Conservation (phyloP, 192 early-diverging fungal genomes). For the Umbelopsis ramanniana region DNA sequence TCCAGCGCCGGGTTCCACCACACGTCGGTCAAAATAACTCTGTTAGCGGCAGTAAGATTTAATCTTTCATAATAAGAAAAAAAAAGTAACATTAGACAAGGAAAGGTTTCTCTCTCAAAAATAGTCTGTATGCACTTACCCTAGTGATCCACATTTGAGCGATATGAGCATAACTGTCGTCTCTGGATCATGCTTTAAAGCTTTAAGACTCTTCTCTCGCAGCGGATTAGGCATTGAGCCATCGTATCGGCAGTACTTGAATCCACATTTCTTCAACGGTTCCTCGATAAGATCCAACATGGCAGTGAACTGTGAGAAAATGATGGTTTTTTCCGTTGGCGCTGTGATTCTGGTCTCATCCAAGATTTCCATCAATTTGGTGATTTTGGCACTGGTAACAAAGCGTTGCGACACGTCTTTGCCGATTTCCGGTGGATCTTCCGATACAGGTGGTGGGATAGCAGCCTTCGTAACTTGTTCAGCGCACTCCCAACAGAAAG, state of each 20-base stretch:
- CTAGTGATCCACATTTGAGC: conserved; percentile 45
- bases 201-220: conserved; percentile 63
- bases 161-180: conserved; percentile 65
- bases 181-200: conserved; percentile 66
- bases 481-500: conserved; percentile 26
- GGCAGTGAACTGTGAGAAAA: conserved; percentile 63
- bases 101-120: not conserved
- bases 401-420: conserved; percentile 27
- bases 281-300: conserved; percentile 56
- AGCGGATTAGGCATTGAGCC: conserved; percentile 39
- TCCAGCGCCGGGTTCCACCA: conserved; percentile 86
- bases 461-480: conserved; percentile 10
- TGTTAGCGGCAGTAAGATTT: conserved; percentile 74
- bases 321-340: conserved; percentile 61
- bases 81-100: conserved; percentile 52
- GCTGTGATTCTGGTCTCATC: conserved; percentile 42
- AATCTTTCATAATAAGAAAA: conserved; percentile 55
- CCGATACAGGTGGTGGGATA: not conserved
- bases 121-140: conserved; percentile 25
- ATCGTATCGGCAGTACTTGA: conserved; percentile 48
- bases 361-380: conserved; percentile 53
- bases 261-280: conserved; percentile 41
- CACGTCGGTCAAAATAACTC: conserved; percentile 76
- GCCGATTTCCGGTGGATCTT: conserved; percentile 13
- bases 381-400: conserved; percentile 43